Base-by-base conservation (phyloP, 2,329 filamentous ascomycete genomes). In the Cladophialophora yegresii region DNA sequence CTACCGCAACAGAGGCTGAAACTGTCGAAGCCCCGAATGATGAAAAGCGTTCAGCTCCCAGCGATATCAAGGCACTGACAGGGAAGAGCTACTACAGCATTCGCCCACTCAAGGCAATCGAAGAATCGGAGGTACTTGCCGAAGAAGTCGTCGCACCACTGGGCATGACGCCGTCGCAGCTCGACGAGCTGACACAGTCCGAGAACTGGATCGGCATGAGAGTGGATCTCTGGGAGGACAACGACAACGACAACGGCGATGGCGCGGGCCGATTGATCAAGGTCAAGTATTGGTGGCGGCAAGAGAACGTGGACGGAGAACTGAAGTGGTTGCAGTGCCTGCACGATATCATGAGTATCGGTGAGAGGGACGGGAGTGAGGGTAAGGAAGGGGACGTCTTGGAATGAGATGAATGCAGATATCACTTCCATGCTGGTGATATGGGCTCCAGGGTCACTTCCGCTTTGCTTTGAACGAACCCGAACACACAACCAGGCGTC, bases 11-110 rank as follows among this genome's bases (percentile, higher is more conserved):
- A 50, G 47, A 50, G 23, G 26, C 47, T 23, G 26, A 8, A 13
- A 16, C 8, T 22, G 9, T 22, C 3, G 47, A 20, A 13, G 47
- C 47, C 10, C 10, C 47, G 20, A 13, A 10, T 10, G 47, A 50
- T 20, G 5, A 10, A 50, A 26, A 10, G 47, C n/a, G 22, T 12
- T 1, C 47, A 7, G 47, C 47, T 22, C 47, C 47, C 13, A 22
- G 20, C 47, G 26, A 50, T 20, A 22, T 50, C 23, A 50, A 50
- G 23, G 47, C 6, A 9, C 23, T 50, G 9, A 50, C 20, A 4
- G 47, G 47, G 47, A 50, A 50, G 47, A 50, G 23, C 47, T 50
- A 50, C 47, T 50, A 50, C 47, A 50, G 47, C 23, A 50, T 50
- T 20, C 47, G 47, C 20, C 22, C 47, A 9, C 20, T 50, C 20